A percentile compares a stretch with the other conserved stretches of the same genome.
These are phyloP conservation scores for Ophiocytium majus DNA, from an alignment of 352 stramenopile genomes.

Conservation along the genomic window DNA sequence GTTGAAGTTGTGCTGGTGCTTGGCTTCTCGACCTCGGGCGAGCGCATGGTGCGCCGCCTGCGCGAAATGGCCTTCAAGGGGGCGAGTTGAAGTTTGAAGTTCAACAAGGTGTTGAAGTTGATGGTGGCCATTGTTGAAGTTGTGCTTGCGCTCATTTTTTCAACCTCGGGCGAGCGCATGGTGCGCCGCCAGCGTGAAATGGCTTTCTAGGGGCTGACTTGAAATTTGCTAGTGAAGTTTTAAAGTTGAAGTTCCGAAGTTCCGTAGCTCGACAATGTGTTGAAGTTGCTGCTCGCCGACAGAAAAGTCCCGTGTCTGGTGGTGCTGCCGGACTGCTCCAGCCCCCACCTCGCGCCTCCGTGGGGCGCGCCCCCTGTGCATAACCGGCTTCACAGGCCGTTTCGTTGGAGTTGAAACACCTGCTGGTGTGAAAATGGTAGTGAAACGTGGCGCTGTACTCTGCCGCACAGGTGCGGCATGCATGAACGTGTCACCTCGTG, in stretches of 20 bases:
- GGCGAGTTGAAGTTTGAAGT: not conserved
- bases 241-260: not conserved
- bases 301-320: too few species aligned
- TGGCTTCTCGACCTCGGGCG: too few species aligned
- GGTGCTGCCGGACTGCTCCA: too few species aligned
- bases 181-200: not conserved
- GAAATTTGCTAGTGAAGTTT: not conserved
- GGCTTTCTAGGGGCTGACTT: not conserved
- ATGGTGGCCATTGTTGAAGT: too few species aligned
- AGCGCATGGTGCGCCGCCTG: not conserved
- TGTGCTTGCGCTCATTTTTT: too few species aligned
- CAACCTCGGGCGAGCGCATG: not conserved
- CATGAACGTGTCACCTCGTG: not conserved
- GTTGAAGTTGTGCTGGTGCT: too few species aligned
- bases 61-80: not conserved
- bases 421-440: not conserved
- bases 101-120: too few species aligned
- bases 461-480: not conserved
- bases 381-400: not conserved
- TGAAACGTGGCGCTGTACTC: not conserved
- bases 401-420: not conserved
- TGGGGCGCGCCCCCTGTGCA: not conserved
- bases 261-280: not conserved
- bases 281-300: too few species aligned
- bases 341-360: too few species aligned